Evolutionary conservation across 257 asterid genomes (phyloP).

Genomic region (Petunia axillaris): DNA sequence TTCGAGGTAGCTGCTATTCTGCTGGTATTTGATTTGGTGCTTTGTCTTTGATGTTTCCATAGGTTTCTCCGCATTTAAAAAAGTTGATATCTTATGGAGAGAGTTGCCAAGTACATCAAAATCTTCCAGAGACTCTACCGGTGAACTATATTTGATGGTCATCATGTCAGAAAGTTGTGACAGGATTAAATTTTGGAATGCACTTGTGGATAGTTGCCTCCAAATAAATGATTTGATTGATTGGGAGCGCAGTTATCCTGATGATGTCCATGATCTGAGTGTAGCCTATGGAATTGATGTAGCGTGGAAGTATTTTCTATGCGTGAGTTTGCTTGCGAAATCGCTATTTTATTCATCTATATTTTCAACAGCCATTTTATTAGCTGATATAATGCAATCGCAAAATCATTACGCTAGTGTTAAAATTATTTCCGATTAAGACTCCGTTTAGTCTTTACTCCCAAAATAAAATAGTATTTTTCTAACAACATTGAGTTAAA

Average conservation of each 20-base stretch:
- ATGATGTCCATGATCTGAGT: conserved; percentile 66
- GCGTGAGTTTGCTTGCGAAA: conserved; percentile 55
- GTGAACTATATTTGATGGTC: conserved; percentile 66
- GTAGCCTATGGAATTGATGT: conserved; percentile 68
- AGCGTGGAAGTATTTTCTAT: conserved; percentile 64
- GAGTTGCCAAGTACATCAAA: conserved; percentile 49
- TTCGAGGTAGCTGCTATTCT: background rate
- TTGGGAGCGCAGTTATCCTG: conserved; percentile 96
- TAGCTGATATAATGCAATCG: conserved; percentile 9
- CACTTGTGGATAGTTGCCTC: conserved; percentile 60
- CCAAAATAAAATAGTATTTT: background rate
- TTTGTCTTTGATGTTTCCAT: background rate
- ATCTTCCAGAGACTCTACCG: conserved; percentile 45
- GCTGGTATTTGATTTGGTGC: background rate
- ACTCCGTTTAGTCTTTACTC: conserved; percentile 10
- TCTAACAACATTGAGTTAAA: conserved; percentile 37
- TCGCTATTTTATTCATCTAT: background rate
- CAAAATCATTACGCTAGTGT: conserved; percentile 16
- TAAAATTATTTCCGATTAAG: conserved; percentile 11
- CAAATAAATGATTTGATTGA: conserved; percentile 66
- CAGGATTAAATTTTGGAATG: conserved; percentile 65
- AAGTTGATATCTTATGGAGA: conserved; percentile 89
- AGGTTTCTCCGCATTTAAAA: conserved; percentile 79
- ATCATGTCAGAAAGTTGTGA: conserved; percentile 71
- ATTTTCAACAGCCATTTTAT: conserved; percentile 25